Evolutionary conservation across 2,329 filamentous ascomycete species (phyloP).

Genomic region (Penicillium polonicum): DNA sequence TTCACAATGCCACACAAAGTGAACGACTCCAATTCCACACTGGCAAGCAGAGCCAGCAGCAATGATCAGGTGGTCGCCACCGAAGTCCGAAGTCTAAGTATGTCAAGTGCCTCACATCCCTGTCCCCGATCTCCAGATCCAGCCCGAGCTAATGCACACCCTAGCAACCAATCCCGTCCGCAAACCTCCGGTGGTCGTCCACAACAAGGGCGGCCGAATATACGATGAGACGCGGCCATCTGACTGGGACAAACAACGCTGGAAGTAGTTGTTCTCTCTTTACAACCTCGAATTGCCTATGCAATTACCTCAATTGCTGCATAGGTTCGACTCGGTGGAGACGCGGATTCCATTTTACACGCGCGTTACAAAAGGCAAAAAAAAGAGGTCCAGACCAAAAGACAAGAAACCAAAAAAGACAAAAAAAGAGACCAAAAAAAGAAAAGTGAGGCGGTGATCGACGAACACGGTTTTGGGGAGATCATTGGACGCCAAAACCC

Average conservation of each 20-base stretch:
- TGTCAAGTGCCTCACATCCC: conserved; percentile 14
- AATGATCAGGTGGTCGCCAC: conserved; percentile 31
- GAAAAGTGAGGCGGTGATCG: conserved; percentile 23
- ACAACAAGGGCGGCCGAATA: conserved; percentile 38
- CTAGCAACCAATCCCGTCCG: conserved; percentile 31
- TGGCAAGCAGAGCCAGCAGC: conserved; percentile 34
- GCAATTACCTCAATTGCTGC: neutral
- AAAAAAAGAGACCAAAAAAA: neutral
- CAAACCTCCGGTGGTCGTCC: conserved; percentile 36
- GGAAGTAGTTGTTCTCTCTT: conserved; percentile 30
- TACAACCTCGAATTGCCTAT: neutral
- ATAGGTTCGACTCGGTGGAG: neutral
- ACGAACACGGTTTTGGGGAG: neutral
- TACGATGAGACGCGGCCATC: conserved; percentile 39
- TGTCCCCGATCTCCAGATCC: conserved; percentile 25
- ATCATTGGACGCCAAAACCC: conserved; percentile 11
- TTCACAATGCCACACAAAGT: conserved; percentile 37
- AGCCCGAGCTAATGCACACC: conserved; percentile 23
- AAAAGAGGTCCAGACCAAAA: neutral
- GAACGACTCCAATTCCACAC: conserved; percentile 39
- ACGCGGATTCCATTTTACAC: conserved; percentile 15
- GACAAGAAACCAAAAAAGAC: neutral
- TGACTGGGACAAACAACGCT: conserved; percentile 41
- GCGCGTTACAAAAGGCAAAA: conserved; percentile 12
- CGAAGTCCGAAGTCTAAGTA: conserved; percentile 36